A percentile compares a stretch with the other conserved stretches of the same genome.
Evolutionary conservation across 1,139 yeast genomes (phyloP).

Genomic region (Nakaseomyces nivariensis): DNA sequence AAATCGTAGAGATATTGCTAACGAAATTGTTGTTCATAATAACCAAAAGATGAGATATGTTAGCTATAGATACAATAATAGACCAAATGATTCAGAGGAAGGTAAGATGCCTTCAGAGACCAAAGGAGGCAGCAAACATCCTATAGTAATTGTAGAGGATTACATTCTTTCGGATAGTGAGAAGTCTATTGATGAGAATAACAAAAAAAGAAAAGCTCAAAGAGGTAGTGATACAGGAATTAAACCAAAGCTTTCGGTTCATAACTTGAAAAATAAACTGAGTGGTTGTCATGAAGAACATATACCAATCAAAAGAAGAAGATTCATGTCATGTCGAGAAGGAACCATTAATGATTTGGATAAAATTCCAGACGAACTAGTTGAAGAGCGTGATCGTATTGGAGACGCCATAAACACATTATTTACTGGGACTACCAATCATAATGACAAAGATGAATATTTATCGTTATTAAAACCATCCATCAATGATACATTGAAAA

Average conservation of each 20-base stretch:
- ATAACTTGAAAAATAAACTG: constrained; percentile 21
- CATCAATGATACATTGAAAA: constrained; percentile 30
- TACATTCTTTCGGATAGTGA: constrained; percentile 12
- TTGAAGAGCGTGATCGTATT: background rate
- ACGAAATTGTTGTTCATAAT: constrained; percentile 19
- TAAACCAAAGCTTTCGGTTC: constrained; percentile 22
- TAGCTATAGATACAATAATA: constrained; percentile 10
- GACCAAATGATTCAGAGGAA: constrained; percentile 4
- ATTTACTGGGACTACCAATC: background rate
- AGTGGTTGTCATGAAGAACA: constrained; percentile 14
- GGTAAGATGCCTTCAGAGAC: background rate
- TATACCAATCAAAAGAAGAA: constrained; percentile 18
- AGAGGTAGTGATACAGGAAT: constrained; percentile 6
- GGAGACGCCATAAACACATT: constrained; percentile 3
- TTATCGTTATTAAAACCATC: constrained; percentile 1
- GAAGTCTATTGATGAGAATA: background rate
- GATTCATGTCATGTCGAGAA: background rate
- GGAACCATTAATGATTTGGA: background rate
- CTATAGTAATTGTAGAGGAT: constrained; percentile 25
- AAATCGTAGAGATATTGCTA: constrained; percentile 9
- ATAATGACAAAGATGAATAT: constrained; percentile 3
- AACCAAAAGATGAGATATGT: constrained; percentile 16
- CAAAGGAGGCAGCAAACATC: constrained; percentile 10
- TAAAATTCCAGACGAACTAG: background rate
- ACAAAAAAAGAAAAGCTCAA: constrained; percentile 5